phyloP scores from a whole-genome alignment of 164 flowering plant species.

The Annona squamosa region DNA sequence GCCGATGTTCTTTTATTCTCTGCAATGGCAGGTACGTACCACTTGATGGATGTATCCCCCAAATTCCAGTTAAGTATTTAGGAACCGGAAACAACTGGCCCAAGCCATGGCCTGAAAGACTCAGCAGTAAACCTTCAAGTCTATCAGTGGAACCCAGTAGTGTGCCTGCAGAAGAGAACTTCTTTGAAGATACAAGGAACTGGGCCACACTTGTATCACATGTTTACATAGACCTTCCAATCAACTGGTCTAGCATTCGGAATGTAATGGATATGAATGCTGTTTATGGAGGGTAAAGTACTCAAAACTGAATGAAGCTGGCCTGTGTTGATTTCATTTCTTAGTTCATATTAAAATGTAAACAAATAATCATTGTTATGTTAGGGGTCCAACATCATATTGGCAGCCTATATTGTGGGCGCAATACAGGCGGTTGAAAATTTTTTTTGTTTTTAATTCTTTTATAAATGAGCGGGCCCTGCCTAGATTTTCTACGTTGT shows the following conservation, averaged over 20 bases:
- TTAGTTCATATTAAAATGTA: not conserved
- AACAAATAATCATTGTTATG: too few relatives aligned
- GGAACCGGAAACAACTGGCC: slow-evolving; percentile 50
- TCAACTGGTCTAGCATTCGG: slow-evolving; percentile 70
- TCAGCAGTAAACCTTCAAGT: slow-evolving; percentile 53
- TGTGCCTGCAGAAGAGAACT: slow-evolving; percentile 27
- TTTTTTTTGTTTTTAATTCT: too few relatives aligned
- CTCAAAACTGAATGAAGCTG: not conserved
- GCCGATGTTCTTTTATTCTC: not conserved
- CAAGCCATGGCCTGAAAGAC: slow-evolving; percentile 76
- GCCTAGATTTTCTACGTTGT: too few relatives aligned
- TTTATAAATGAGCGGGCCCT: too few relatives aligned
- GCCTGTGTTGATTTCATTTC: not conserved
- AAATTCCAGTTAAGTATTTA: slow-evolving; percentile 28
- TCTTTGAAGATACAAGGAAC: slow-evolving; percentile 46
- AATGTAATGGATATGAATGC: slow-evolving; percentile 99
- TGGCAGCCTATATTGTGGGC: too few relatives aligned
- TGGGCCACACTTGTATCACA: slow-evolving; percentile 67
- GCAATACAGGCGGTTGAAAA: too few relatives aligned
- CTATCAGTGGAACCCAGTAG: slow-evolving; percentile 30
- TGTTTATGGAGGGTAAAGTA: slow-evolving; percentile 84
- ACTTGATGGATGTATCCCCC: slow-evolving; percentile 57
- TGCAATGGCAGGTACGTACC: slow-evolving; percentile 57
- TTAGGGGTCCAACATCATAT: too few relatives aligned
- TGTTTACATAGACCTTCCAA: slow-evolving; percentile 48